Base-by-base conservation (phyloP, 2,329 filamentous ascomycete genomes). In the Lithohypha guttulata region DNA sequence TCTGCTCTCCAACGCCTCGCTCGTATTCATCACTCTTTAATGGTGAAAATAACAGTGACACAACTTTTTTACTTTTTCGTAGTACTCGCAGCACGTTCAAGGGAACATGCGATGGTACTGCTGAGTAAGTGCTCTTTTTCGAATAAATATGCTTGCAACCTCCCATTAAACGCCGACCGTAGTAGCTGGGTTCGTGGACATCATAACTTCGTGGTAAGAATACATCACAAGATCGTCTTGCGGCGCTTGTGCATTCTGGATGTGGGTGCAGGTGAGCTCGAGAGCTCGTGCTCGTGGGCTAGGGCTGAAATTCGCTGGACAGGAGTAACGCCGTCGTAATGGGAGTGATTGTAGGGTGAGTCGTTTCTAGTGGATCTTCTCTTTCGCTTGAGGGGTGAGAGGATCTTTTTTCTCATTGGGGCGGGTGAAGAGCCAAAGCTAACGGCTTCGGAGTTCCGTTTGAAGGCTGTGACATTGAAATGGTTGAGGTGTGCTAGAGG, bases 391-490 rank as follows among this genome's bases (percentile, higher is more conserved):
- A 41, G 38, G 7, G 44, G 46, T 9, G 48, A 46, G 8, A 39
- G 23, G 27, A 47, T 43, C 14, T 48, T 48, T 20, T 34, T 34
- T 27, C 39, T 48, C 17, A 47, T 42, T 59, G 49, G 65, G 59
- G 34, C 59, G 59, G 18, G 62, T 18, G 47, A 40, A 20, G 43
- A 45, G 26, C 31, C 27, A 23, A 39, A 39, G 33, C 65, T 66
- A 58, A 57, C 48, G 66, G 61, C 51, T 68, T 60, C 53, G 66
- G 52, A 43, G 46, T 73, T 72, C 28, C 64, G 68, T 41, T 82
- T 82, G 68, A 91, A 93, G 1, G 83, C 81, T 25, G 81, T 81
- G 23, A 91, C 82, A 10, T 80, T 75, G 41, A 78, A 73, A 48
- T 76, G 73, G 52, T 81, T 77, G 26, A 86, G 75, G 49, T 81